Evolutionary conservation across 73 alveolate genomes (phyloP), one percentile per base, ranked within the genome.

Genomic region (Paramecium octaurelia): DNA sequence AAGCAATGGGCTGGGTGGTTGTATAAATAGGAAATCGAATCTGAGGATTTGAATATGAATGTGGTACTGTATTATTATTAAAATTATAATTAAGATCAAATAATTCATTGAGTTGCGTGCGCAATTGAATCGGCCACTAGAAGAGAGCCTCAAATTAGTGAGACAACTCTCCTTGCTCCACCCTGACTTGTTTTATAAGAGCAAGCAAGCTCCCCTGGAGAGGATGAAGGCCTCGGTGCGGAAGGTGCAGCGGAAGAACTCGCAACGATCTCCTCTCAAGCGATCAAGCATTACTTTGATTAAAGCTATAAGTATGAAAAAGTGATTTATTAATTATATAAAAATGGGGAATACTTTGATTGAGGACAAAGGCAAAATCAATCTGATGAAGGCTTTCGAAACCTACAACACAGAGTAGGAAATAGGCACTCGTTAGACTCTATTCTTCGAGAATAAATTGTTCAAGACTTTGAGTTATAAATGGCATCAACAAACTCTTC

Each of bases 321-420:
- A 64, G 84, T 64, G 84, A 75, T 75, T 36, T 31, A 12, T 24
- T 68, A 54, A 54, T 54, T 54, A 54, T 54, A 54, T n/a, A 75
- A 80, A 20, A 24, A 80, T 80, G 91, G 91, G 91, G n/a, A 80
- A 80, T 43, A 80, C 76, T 9, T 46, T 80, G 34, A 80, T 43
- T 18, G 76, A 80, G 18, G 91, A 80, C 21, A 80, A 80, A 35
- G 91, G 76, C 10, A 42, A 38, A 44, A 35, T 40, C 20, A 80
- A 80, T 80, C 35, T 43, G 54, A 43, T 80, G 76, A 80, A 80
- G 24, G 9, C 91, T 44, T 80, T 44, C 16, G 70, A 80, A 10
- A 24, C 91, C 14, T 80, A n/a, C 11, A 54, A 80, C 35, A 43
- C 57, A 11, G 76, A 80, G 21, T 21, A 80, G 16, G 91, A 80